phyloP scores from a whole-genome alignment of 768 basidiomycete genomes.

The Austroboletus festivus region DNA sequence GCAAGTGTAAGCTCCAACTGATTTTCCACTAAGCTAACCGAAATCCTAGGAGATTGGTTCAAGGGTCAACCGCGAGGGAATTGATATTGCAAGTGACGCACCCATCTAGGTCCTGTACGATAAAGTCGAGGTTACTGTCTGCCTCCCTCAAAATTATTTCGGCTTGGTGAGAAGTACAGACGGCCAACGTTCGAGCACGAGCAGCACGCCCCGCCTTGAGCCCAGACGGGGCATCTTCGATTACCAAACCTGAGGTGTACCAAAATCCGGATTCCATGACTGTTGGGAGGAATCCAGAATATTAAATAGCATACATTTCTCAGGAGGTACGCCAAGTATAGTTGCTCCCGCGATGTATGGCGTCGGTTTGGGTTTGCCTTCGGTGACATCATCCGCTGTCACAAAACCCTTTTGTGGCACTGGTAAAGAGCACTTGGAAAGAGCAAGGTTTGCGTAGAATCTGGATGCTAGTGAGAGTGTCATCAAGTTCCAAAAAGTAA shows the following conservation, averaged over 20 bases:
- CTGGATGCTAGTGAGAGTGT: slow-evolving; percentile 55
- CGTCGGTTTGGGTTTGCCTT: slow-evolving; percentile 84
- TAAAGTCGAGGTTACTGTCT: slow-evolving; percentile 48
- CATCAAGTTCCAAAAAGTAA: neutral
- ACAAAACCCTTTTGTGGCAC: slow-evolving; percentile 59
- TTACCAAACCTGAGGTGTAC: slow-evolving; percentile 62
- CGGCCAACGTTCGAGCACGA: slow-evolving; percentile 73
- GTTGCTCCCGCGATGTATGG: slow-evolving; percentile 80
- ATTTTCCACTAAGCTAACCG: slow-evolving; percentile 14
- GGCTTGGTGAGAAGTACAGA: slow-evolving; percentile 75
- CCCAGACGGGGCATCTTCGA: slow-evolving; percentile 90
- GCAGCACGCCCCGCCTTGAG: slow-evolving; percentile 71
- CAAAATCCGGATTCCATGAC: neutral
- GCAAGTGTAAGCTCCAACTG: slow-evolving; percentile 23
- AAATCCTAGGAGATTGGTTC: slow-evolving; percentile 12
- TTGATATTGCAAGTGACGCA: slow-evolving; percentile 31
- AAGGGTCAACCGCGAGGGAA: neutral
- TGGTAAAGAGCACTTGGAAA: slow-evolving; percentile 60
- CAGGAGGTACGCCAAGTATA: slow-evolving; percentile 48
- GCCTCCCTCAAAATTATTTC: slow-evolving; percentile 45
- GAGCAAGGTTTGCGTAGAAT: slow-evolving; percentile 64
- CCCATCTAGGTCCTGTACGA: slow-evolving; percentile 68
- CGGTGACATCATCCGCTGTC: slow-evolving; percentile 61
- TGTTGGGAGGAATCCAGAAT: neutral
- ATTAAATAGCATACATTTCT: slow-evolving; percentile 45